Base-by-base conservation (phyloP, 2,329 filamentous ascomycete genomes). In the Pseudocercospora eumusae region DNA sequence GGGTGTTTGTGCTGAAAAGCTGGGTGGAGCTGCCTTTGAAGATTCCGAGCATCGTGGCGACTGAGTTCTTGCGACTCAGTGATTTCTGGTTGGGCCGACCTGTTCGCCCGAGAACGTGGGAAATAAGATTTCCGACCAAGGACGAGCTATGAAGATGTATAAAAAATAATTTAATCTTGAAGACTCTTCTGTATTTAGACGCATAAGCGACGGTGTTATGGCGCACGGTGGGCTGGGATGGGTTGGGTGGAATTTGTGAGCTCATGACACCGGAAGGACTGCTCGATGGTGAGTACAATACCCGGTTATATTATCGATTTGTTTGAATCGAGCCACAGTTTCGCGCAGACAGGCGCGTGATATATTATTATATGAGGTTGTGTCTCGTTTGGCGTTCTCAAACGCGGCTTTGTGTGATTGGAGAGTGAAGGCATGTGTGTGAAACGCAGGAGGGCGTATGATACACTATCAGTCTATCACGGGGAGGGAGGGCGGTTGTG, bases 1-100 rank as follows among this genome's bases (percentile, higher is more conserved):
- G 85, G 53, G 83, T 84, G 68, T 86, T 87, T 69, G 86, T 98
- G 1, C 23, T 95, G 8, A 82, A 75, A 66, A 84, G 85, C 63
- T 99, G 92, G 91, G 59, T 87, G 5, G 78, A 81, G 13, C 44
- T 70, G 45, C 69, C 73, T n/a, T 57, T 66, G 58, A 68, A 63
- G 57, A 55, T 72, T 7, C 66, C 64, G 58, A 76, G 80, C 57
- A 85, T 89, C 47, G 64, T 80, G 15, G 67, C 83, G 25, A 74
- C 82, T 4, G 87, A 89, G 71, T 60, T 80, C 6, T 77, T 76
- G 25, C 80, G 86, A 42, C 67, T 85, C 27, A 88, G 84, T 79
- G 80, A 83, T 57, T 88, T 79, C 71, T 90, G 85, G 82, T 74
- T 88, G 44, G 87, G 87, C n/a, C 73, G 86, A 61, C 83, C 84